Evolutionary conservation across 1,284 basidiomycete genomes (phyloP).

Genomic region (Ganoderma boninense): DNA sequence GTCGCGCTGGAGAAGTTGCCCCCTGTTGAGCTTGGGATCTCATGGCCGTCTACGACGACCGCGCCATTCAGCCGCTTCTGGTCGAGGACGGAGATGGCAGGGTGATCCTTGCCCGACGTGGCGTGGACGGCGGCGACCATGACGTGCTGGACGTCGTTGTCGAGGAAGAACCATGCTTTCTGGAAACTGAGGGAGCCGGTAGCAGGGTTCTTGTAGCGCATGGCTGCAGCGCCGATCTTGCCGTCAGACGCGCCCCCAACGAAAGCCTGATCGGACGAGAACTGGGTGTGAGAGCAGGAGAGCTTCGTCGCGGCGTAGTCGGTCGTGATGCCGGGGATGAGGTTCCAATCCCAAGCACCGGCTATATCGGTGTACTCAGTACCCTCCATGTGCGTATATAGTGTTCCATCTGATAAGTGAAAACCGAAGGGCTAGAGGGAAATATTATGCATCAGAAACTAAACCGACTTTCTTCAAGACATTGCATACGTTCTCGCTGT

Average conservation of each 20-base stretch:
- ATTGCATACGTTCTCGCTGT: slow-evolving; percentile 61
- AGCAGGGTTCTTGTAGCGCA: slow-evolving; percentile 69
- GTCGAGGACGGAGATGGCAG: slow-evolving; percentile 71
- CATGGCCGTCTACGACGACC: slow-evolving; percentile 53
- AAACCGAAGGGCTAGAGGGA: slow-evolving; percentile 62
- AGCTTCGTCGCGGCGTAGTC: slow-evolving; percentile 65
- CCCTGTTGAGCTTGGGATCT: slow-evolving; percentile 27
- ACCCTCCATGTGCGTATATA: slow-evolving; percentile 70
- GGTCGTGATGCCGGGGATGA: slow-evolving; percentile 71
- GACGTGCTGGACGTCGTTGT: slow-evolving; percentile 66
- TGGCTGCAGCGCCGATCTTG: slow-evolving; percentile 59
- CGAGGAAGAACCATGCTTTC: slow-evolving; percentile 79
- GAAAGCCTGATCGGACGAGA: slow-evolving; percentile 58
- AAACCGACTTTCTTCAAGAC: too few relatives aligned
- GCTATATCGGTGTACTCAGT: slow-evolving; percentile 75
- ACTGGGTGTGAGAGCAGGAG: slow-evolving; percentile 48
- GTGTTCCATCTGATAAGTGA: slow-evolving; percentile 70
- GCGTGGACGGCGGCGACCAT: slow-evolving; percentile 62
- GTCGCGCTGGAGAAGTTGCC: slow-evolving; percentile 45
- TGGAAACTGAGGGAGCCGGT: slow-evolving; percentile 66
- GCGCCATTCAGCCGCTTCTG: slow-evolving; percentile 57
- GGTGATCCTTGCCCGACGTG: slow-evolving; percentile 44
- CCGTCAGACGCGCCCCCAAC: slow-evolving; percentile 73
- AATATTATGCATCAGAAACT: neutral
- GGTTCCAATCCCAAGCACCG: slow-evolving; percentile 77